Evolutionary conservation across 2,329 filamentous ascomycete species (phyloP), one percentile per base, ranked within the genome.

Genomic region (Colletotrichum liriopes): DNA sequence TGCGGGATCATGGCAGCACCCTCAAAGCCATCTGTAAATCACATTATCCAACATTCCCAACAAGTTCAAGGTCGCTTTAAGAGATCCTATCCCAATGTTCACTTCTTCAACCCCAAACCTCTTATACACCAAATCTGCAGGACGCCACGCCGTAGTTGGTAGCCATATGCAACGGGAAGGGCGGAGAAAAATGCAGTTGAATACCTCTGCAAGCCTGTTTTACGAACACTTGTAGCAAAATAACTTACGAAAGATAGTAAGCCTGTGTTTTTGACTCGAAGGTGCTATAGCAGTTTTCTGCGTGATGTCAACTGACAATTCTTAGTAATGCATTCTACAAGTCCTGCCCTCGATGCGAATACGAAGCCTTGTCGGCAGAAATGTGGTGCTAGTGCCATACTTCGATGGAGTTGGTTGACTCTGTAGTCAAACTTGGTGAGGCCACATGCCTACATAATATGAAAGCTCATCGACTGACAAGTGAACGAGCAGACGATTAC

Each of bases 131-230:
- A 11, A 37, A 49, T 9, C 0, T 29, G 5, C n/a, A 52, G 32
- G 18, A 41, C 12, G n/a, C 60, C 5, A 16, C 60, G n/a, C 60
- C 60, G 2, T 63, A 63, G 16, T 5, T 63, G 16, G 23, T 52
- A 5, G 60, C 47, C 35, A 63, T 37, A 16, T 52, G 60, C 16
- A 5, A 20, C 12, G 47, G 45, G 1, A 29, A 39, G 3, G 47
- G 35, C 18, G 23, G 11, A 3, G 43, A 63, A 8, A 41, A 16
- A 16, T 52, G 60, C 35, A 52, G n/a, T 20, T 63, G 60, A 45
- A 51, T 62, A 23, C 60, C 60, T 12, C 32, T 52, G 60, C 3
- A 35, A 16, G 45, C 41, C 18, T 62, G 60, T 18, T 41, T 62
- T 37, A 32, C n/a, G 4, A 62, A 62, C 45, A 26, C 9, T 5